Conservation (phyloP, 2,329 filamentous ascomycete genomes). For the Exophiala mesophila region DNA sequence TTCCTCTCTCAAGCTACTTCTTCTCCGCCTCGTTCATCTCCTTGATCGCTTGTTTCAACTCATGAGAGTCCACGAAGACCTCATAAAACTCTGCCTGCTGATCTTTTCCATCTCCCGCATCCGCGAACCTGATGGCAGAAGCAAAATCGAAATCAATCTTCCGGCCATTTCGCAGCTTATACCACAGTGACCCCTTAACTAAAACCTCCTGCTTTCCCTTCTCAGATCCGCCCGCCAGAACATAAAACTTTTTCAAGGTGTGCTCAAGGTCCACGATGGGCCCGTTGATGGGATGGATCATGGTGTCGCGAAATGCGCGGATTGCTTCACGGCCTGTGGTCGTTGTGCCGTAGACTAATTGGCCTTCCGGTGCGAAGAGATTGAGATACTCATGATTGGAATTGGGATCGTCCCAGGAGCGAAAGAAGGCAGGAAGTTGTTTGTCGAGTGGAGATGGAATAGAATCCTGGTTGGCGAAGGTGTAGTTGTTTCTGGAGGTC, state of each 20-base stretch:
- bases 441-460: conserved; percentile 13
- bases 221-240: conserved; percentile 12
- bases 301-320: conserved; percentile 13
- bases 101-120: conserved; percentile 6
- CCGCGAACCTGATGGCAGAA: conserved; percentile 9
- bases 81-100: conserved; percentile 15
- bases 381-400: conserved; percentile 11
- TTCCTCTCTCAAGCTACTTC: not conserved
- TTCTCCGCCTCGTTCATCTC: conserved; percentile 14
- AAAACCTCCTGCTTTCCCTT: conserved; percentile 14
- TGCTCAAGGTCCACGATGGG: conserved; percentile 18
- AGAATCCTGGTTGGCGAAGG: conserved; percentile 15
- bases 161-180: conserved; percentile 17
- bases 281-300: conserved; percentile 18
- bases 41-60: conserved; percentile 17
- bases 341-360: conserved; percentile 14
- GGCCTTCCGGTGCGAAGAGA: conserved; percentile 13
- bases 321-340: conserved; percentile 17
- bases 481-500: conserved; percentile 18
- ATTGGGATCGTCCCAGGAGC: conserved; percentile 17
- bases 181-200: conserved; percentile 20
- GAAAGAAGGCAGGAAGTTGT: conserved; percentile 16
- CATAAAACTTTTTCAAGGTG: conserved; percentile 15
- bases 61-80: conserved; percentile 14
- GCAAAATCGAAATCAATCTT: conserved; percentile 17